These are phyloP conservation scores for Steccherinum ochraceum DNA, from an alignment of 768 basidiomycete genomes.

Conservation along the genomic window DNA sequence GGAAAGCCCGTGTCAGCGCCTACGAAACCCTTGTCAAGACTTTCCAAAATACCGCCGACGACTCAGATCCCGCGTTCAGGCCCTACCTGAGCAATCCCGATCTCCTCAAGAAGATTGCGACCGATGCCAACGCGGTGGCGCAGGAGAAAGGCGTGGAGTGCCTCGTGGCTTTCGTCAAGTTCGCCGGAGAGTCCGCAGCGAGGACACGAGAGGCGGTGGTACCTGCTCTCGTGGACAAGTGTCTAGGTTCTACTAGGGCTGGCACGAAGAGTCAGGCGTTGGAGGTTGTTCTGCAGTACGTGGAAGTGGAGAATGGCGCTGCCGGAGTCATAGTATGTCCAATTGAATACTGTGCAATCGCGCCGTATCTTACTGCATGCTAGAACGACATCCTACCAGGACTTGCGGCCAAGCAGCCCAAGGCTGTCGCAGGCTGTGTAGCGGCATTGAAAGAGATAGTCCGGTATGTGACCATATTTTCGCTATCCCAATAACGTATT, in stretches of 20 bases:
- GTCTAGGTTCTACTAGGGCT: constrained; percentile 83
- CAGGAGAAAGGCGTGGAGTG: constrained; percentile 98
- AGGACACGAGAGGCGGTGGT: constrained; percentile 76
- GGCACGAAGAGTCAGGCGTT: constrained; percentile 86
- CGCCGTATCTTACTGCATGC: constrained; percentile 18
- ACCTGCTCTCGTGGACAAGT: constrained; percentile 94
- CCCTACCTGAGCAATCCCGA: constrained; percentile 77
- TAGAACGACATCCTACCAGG: constrained; percentile 72
- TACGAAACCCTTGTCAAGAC: constrained; percentile 85
- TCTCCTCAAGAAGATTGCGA: constrained; percentile 78
- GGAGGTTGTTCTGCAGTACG: constrained; percentile 83
- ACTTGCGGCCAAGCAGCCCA: constrained; percentile 89
- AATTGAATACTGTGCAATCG: constrained; percentile 12
- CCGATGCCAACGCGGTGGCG: constrained; percentile 92
- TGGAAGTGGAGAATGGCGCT: constrained; percentile 88
- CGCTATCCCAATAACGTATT: background rate
- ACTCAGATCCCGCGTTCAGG: constrained; percentile 90
- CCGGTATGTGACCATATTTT: constrained; percentile 39
- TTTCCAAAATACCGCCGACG: constrained; percentile 85
- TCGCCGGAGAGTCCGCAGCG: constrained; percentile 83
- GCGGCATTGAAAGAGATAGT: constrained; percentile 76
- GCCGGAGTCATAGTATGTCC: constrained; percentile 81
- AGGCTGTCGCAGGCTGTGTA: constrained; percentile 79
- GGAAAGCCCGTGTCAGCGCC: constrained; percentile 95
- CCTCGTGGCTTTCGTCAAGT: constrained; percentile 78